A percentile compares a stretch with the other conserved stretches of the same genome.
Evolutionary conservation across 176 grass and related monocot genomes (phyloP).

Genomic region (Juncus inflexus): DNA sequence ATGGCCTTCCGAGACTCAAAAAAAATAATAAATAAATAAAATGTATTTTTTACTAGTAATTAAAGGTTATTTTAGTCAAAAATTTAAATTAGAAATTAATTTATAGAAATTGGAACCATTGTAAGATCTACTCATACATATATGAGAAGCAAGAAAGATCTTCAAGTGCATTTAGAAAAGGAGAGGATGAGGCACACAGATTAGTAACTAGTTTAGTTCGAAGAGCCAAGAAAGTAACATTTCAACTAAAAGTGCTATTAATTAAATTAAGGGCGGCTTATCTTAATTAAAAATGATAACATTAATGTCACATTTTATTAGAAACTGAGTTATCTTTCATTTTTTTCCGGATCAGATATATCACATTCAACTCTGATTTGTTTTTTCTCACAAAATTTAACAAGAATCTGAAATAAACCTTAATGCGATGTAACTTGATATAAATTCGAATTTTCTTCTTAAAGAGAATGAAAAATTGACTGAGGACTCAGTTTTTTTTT

Average conservation of each 20-base stretch:
- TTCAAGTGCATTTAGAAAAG: background rate
- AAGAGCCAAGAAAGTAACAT: constrained; percentile 21
- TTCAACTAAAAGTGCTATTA: constrained; percentile 14
- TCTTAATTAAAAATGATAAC: background rate
- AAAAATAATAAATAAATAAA: too few species aligned
- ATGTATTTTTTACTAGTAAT: background rate
- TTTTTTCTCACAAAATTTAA: background rate
- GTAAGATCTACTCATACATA: background rate
- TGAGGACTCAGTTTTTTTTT: background rate
- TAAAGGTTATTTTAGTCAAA: background rate
- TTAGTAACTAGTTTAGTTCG: background rate
- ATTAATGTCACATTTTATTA: constrained; percentile 5
- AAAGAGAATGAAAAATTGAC: too few species aligned
- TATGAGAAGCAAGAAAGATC: background rate
- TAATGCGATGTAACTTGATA: constrained; percentile 3
- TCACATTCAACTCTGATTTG: background rate
- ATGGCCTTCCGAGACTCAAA: too few species aligned
- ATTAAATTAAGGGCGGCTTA: background rate
- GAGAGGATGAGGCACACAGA: background rate
- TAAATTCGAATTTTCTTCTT: background rate
- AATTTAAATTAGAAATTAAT: background rate
- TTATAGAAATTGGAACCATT: background rate
- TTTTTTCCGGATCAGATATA: background rate
- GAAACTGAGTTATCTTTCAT: background rate
- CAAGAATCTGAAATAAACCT: background rate